phyloP scores from a whole-genome alignment of 768 basidiomycete genomes.

The Rhizopogon salebrosus region DNA sequence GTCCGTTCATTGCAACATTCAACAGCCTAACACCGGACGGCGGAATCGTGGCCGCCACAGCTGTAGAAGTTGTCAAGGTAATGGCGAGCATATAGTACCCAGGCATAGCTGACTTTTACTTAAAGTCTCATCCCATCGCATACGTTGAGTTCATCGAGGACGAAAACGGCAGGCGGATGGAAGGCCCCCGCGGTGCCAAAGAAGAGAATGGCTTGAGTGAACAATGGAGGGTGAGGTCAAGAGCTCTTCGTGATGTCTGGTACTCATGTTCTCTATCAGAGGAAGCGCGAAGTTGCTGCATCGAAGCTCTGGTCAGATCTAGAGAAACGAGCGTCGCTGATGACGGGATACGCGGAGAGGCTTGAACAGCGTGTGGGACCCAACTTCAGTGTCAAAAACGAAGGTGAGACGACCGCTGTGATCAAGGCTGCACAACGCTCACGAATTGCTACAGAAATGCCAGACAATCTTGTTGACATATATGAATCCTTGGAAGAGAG shows the following conservation, averaged over 20 bases:
- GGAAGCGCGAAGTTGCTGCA: constrained; percentile 51
- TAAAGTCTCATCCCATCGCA: constrained; percentile 66
- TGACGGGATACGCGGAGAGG: constrained; percentile 60
- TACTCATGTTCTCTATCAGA: constrained; percentile 31
- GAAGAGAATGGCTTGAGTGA: constrained; percentile 62
- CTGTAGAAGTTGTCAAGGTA: constrained; percentile 68
- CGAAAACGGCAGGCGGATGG: constrained; percentile 39
- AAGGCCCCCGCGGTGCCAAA: constrained; percentile 61
- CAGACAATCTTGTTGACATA: constrained; percentile 48
- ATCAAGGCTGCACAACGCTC: not conserved
- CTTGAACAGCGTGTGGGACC: constrained; percentile 53
- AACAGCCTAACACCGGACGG: constrained; percentile 79
- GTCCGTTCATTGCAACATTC: constrained; percentile 69
- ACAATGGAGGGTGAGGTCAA: constrained; percentile 61
- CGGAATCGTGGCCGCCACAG: constrained; percentile 69
- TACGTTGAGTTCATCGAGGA: constrained; percentile 66
- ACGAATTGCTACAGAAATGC: constrained; percentile 12
- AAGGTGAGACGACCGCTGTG: constrained; percentile 28
- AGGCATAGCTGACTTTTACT: not conserved
- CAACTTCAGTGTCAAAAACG: constrained; percentile 35
- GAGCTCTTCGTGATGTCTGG: not conserved
- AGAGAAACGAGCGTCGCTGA: constrained; percentile 47
- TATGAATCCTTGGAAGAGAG: constrained; percentile 56
- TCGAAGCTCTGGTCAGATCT: constrained; percentile 52
- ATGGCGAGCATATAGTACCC: not conserved